Conservation (phyloP, 2,329 filamentous ascomycete species). For the Pseudogymnoascus sp. region DNA sequence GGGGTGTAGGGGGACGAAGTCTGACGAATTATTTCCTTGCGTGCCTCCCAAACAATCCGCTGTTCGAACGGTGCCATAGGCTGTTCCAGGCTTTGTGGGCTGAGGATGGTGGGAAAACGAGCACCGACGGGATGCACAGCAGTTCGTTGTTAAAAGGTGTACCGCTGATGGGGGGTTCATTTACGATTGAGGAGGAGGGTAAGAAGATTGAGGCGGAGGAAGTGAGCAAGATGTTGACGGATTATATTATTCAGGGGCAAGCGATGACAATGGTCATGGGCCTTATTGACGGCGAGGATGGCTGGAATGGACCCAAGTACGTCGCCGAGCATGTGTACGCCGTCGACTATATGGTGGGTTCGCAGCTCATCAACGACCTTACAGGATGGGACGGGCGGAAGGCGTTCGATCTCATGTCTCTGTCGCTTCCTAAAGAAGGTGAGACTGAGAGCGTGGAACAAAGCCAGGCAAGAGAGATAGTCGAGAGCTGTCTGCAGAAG, state of each 20-base stretch:
- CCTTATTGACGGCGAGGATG: slow-evolving; percentile 40
- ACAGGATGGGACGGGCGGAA: slow-evolving; percentile 42
- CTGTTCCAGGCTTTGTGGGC: slow-evolving; percentile 46
- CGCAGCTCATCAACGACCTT: slow-evolving; percentile 44
- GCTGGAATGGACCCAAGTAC: slow-evolving; percentile 48
- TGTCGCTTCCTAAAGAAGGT: slow-evolving; percentile 30
- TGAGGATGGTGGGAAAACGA: slow-evolving; percentile 34
- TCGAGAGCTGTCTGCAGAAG: slow-evolving; percentile 40
- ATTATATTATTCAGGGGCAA: slow-evolving; percentile 52
- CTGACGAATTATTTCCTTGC: slow-evolving; percentile 44
- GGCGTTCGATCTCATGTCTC: slow-evolving; percentile 44
- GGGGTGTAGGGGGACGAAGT: slow-evolving; percentile 27
- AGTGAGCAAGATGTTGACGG: slow-evolving; percentile 37
- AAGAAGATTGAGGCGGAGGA: slow-evolving; percentile 32
- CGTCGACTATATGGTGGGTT: slow-evolving; percentile 41
- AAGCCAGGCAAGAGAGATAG: slow-evolving; percentile 39
- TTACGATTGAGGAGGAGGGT: slow-evolving; percentile 25
- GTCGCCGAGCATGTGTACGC: slow-evolving; percentile 40
- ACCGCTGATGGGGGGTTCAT: slow-evolving; percentile 28
- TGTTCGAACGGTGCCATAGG: slow-evolving; percentile 41
- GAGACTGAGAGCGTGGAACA: slow-evolving; percentile 39
- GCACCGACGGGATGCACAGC: slow-evolving; percentile 43
- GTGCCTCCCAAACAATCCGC: slow-evolving; percentile 33
- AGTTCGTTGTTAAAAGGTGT: slow-evolving; percentile 40
- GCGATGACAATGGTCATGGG: slow-evolving; percentile 44